Conservation (phyloP, 257 asterid genomes). For the Dorcoceras hygrometricum region DNA sequence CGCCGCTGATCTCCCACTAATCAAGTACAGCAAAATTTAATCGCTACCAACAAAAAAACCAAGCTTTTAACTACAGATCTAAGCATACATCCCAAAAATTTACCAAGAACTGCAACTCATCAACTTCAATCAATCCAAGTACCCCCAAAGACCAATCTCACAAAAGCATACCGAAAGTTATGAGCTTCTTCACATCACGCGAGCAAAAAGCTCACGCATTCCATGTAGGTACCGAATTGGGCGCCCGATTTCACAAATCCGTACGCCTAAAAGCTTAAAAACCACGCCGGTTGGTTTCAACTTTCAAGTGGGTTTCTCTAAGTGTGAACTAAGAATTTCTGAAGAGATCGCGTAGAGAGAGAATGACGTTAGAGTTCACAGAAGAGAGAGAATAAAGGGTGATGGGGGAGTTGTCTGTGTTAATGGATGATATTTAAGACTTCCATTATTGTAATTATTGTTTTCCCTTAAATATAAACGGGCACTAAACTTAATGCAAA, state of each 20-base stretch:
- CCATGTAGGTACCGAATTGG: conserved; percentile 28
- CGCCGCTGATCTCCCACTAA: conserved; percentile 29
- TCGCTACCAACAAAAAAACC: conserved; percentile 29
- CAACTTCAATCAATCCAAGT: conserved; percentile 21
- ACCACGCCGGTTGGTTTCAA: conserved; percentile 41
- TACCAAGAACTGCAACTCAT: not conserved
- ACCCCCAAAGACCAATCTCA: conserved; percentile 15
- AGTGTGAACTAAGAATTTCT: conserved; percentile 38
- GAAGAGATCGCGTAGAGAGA: conserved; percentile 59
- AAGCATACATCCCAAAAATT: conserved; percentile 33
- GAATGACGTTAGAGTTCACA: conserved; percentile 1
- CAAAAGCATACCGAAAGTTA: conserved; percentile 43
- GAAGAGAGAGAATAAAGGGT: not conserved
- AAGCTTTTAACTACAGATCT: conserved; percentile 51
- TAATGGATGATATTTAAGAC: not conserved
- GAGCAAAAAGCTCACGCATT: conserved; percentile 35
- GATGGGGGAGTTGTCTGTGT: not conserved
- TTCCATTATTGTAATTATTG: not conserved
- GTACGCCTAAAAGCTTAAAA: conserved; percentile 41
- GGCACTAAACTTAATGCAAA: not conserved
- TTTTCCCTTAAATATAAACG: not conserved
- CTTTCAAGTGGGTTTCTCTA: conserved; percentile 35
- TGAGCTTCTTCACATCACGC: conserved; percentile 48
- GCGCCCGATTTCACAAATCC: conserved; percentile 31
- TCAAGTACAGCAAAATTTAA: conserved; percentile 27